These are phyloP conservation scores for Camelina neglecta DNA, from an alignment of 345 rosid genomes.

Conservation along the genomic window DNA sequence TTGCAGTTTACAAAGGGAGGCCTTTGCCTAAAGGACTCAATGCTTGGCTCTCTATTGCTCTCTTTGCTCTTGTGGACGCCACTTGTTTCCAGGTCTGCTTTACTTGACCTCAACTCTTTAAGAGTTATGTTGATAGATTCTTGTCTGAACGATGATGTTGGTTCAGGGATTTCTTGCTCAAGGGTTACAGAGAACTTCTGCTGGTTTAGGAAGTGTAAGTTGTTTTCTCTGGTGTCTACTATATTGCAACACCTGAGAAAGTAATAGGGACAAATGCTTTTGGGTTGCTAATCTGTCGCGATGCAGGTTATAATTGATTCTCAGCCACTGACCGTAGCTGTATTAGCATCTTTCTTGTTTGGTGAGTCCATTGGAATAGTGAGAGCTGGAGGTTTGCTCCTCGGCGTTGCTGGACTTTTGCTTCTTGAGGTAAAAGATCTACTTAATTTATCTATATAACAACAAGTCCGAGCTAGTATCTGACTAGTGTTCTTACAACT, in stretches of 20 bases:
- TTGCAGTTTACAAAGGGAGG: slow-evolving; percentile 66
- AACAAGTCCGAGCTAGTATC: slow-evolving; percentile 14
- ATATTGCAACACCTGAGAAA: not conserved
- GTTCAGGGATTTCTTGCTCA: slow-evolving; percentile 85
- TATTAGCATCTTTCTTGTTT: slow-evolving; percentile 79
- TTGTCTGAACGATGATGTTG: slow-evolving; percentile 24
- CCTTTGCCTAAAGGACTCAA: slow-evolving; percentile 67
- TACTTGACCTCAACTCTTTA: slow-evolving; percentile 10
- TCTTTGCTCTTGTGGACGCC: slow-evolving; percentile 87
- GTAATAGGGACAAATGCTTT: not conserved
- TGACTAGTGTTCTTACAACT: not conserved
- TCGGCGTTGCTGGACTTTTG: slow-evolving; percentile 85
- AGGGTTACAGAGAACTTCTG: slow-evolving; percentile 90
- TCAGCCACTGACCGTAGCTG: slow-evolving; percentile 87
- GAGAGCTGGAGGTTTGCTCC: slow-evolving; percentile 77
- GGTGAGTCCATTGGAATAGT: slow-evolving; percentile 83
- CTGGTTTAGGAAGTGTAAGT: slow-evolving; percentile 89
- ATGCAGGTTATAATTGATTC: slow-evolving; percentile 91
- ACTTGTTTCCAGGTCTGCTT: slow-evolving; percentile 74
- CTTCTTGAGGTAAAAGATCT: slow-evolving; percentile 73
- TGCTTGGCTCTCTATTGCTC: slow-evolving; percentile 86
- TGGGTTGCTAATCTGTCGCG: not conserved
- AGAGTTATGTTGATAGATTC: not conserved
- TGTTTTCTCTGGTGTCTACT: not conserved
- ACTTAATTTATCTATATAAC: not conserved